Evolutionary conservation across 2,329 filamentous ascomycete genomes (phyloP), one percentile per base, ranked within the genome.

Genomic region (Phoma sp.): DNA sequence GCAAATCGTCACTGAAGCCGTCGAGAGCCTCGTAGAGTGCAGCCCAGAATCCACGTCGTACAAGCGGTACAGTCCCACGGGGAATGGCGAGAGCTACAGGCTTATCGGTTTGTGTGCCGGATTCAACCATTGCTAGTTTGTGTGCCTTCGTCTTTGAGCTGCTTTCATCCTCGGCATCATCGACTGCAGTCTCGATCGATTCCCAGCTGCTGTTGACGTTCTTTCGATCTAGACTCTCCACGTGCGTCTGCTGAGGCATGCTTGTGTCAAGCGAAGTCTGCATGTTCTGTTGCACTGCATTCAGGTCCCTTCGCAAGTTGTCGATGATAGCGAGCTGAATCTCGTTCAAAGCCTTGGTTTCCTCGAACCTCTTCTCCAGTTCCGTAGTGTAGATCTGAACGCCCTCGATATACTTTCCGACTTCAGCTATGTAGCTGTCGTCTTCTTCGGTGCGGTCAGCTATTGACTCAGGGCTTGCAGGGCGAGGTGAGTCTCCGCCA

Each of bases 321-420:
- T 58, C 40, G 43, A 74, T 73, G 57, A 71, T 64, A 27, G 72
- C 70, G 22, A 67, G 47, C 29, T 70, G 68, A 27, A 73, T 70
- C 32, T 57, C 57, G 39, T 74, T 73, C 38, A 74, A 52, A 18
- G 66, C 62, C 51, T 70, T 70, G 39, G 68, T 59, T 54, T 74
- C 71, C 7, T 72, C 69, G n/a, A 72, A 57, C 23, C 70, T 60
- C 60, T 56, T 61, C 27, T 64, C 63, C 39, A 73, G 46, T 30
- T 71, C 68, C 27, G 60, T 46, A 3, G 67, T 64, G 27, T 65
- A 58, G 22, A 58, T 64, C 41, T 63, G 59, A 10, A 74, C 70
- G 29, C 60, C 61, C 11, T 59, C 56, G 25, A 73, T 67, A 42
- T 69, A 73, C 13, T 45, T 57, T 1, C 56, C 66, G 4, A 73